Evolutionary conservation across 116 monocot species (phyloP).

Genomic region (Zostera marina): DNA sequence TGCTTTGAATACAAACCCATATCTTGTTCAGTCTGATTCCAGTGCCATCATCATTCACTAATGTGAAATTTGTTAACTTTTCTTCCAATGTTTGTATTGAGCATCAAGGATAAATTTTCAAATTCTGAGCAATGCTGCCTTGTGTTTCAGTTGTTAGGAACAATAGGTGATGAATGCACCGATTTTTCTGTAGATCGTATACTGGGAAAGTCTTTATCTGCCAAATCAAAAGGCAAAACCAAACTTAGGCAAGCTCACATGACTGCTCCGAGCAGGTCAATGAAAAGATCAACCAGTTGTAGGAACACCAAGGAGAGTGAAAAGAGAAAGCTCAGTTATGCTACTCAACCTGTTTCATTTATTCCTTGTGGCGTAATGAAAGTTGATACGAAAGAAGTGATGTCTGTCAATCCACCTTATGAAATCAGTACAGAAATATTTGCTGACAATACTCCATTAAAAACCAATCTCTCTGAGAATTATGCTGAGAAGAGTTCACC

Average conservation of each 20-base stretch:
- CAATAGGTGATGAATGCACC: slow-evolving; percentile 17
- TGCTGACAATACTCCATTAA: neutral
- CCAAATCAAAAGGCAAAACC: slow-evolving; percentile 2
- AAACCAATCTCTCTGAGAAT: neutral
- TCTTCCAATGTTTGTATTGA: neutral
- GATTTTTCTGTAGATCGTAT: slow-evolving; percentile 32
- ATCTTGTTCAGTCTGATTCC: too few species aligned
- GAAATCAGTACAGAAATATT: neutral
- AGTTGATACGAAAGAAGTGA: slow-evolving; percentile 16
- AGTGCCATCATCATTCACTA: too few species aligned
- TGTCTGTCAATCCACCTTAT: slow-evolving; percentile 13
- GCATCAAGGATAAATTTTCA: neutral
- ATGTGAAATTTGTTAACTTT: too few species aligned
- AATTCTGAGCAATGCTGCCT: neutral
- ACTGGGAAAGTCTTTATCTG: neutral
- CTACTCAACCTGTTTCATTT: slow-evolving; percentile 64
- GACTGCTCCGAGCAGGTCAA: slow-evolving; percentile 28
- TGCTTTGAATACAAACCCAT: too few species aligned
- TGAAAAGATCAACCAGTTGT: slow-evolving; percentile 4
- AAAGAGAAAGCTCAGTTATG: slow-evolving; percentile 17
- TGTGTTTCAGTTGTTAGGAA: slow-evolving; percentile 47
- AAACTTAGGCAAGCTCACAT: slow-evolving; percentile 3
- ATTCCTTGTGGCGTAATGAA: slow-evolving; percentile 60
- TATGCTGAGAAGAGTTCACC: slow-evolving; percentile 8
- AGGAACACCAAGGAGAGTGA: slow-evolving; percentile 7